Conservation (phyloP, 495 filamentous ascomycete species). For the Hypoxylon perforatum region DNA sequence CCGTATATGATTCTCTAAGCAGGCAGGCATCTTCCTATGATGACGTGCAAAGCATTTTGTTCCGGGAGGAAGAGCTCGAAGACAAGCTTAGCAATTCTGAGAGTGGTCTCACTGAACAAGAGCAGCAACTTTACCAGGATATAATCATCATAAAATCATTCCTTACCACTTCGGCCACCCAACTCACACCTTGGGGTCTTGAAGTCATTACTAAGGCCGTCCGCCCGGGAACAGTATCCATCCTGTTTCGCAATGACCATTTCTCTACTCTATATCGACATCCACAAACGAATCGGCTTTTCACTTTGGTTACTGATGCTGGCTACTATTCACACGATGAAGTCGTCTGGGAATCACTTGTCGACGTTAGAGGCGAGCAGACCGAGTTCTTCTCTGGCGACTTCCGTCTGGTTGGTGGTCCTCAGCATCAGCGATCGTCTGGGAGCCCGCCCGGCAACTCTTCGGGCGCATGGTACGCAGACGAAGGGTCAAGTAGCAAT, state of each 20-base stretch:
- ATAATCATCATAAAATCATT: constrained; percentile 85
- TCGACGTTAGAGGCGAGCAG: constrained; percentile 85
- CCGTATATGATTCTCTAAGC: constrained; percentile 71
- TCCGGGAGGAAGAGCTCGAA: constrained; percentile 88
- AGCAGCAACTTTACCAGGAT: constrained; percentile 79
- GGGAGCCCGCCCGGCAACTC: too few species aligned
- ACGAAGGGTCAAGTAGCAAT: constrained; percentile 24
- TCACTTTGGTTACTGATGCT: constrained; percentile 89
- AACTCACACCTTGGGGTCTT: constrained; percentile 85
- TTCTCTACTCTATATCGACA: constrained; percentile 91
- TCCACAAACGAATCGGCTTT: constrained; percentile 74
- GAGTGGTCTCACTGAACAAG: constrained; percentile 68
- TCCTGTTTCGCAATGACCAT: constrained; percentile 96
- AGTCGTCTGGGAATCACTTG: constrained; percentile 94
- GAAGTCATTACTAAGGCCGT: constrained; percentile 72
- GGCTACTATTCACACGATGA: constrained; percentile 90
- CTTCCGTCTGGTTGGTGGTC: constrained; percentile 81
- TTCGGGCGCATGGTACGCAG: constrained; percentile 17
- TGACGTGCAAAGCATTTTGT: constrained; percentile 86
- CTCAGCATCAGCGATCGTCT: constrained; percentile 43
- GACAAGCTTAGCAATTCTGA: constrained; percentile 70
- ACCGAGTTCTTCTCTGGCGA: constrained; percentile 90
- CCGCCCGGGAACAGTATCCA: constrained; percentile 79
- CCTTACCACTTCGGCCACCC: constrained; percentile 79
- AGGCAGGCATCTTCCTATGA: constrained; percentile 85